Conservation (phyloP, 345 rosid species). For the Dipteronia sinensis region DNA sequence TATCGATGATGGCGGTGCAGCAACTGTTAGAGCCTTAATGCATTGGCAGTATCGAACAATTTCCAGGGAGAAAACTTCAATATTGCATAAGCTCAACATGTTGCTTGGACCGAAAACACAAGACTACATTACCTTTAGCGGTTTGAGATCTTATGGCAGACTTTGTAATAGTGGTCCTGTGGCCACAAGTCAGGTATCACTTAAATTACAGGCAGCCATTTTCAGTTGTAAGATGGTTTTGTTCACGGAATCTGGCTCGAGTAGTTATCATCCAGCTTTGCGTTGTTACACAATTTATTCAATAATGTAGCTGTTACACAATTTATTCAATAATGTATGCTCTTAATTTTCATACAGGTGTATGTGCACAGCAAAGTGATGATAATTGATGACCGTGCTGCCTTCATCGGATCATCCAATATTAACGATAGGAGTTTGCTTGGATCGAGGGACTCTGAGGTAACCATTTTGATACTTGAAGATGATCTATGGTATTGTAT, state of each 20-base stretch:
- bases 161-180: slow-evolving; percentile 63
- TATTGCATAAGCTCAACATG: slow-evolving; percentile 58
- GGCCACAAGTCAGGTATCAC: slow-evolving; percentile 82
- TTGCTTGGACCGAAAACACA: slow-evolving; percentile 61
- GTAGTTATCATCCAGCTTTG: no score
- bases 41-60: slow-evolving; percentile 97
- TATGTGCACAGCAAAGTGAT: slow-evolving; percentile 94
- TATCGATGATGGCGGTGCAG: slow-evolving; percentile 85
- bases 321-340: background rate
- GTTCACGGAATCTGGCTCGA: no score
- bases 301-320: background rate
- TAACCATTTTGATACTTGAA: slow-evolving; percentile 20
- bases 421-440: slow-evolving; percentile 90
- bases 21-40: slow-evolving; percentile 89
- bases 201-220: background rate
- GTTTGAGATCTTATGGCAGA: slow-evolving; percentile 79
- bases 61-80: slow-evolving; percentile 73
- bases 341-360: slow-evolving; percentile 41
- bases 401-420: slow-evolving; percentile 85
- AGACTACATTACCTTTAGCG: slow-evolving; percentile 85
- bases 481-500: background rate
- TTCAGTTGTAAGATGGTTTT: no score
- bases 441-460: slow-evolving; percentile 98
- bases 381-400: slow-evolving; percentile 72
- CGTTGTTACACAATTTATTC: background rate